Evolutionary conservation across 2,329 filamentous ascomycete genomes (phyloP).

Genomic region (Zasmidium citrigriseum): DNA sequence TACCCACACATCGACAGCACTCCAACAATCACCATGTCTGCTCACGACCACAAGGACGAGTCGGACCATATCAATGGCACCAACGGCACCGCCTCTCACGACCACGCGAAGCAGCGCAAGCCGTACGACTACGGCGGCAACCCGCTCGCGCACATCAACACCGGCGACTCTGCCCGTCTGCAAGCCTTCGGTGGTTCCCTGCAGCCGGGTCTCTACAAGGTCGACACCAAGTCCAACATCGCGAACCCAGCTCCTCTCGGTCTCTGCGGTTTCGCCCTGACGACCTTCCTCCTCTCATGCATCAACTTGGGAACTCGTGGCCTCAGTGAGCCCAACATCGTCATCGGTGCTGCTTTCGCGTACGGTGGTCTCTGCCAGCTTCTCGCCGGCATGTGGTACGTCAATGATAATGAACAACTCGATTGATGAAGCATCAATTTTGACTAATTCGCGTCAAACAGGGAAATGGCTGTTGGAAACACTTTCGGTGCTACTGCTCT

Average conservation of each 20-base stretch:
- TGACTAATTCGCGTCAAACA: conserved; percentile 18
- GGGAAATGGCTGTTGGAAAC: conserved; percentile 61
- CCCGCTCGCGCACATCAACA: conserved; percentile 51
- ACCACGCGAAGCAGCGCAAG: conserved; percentile 45
- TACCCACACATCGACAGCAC: neutral
- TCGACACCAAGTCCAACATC: conserved; percentile 45
- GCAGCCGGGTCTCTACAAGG: conserved; percentile 52
- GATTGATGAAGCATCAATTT: neutral
- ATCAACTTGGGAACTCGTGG: conserved; percentile 50
- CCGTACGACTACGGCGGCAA: conserved; percentile 54
- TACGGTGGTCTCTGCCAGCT: conserved; percentile 55
- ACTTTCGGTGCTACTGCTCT: conserved; percentile 64
- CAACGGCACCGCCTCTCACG: conserved; percentile 35
- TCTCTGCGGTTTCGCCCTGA: conserved; percentile 65
- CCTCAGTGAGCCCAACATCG: conserved; percentile 47
- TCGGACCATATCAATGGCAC: conserved; percentile 28
- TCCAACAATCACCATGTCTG: conserved; percentile 43
- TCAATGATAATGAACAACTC: conserved; percentile 15
- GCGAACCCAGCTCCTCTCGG: conserved; percentile 63
- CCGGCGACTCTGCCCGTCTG: conserved; percentile 50
- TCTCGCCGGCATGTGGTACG: conserved; percentile 57
- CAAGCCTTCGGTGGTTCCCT: conserved; percentile 55
- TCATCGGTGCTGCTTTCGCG: conserved; percentile 51
- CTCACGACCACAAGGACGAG: conserved; percentile 32
- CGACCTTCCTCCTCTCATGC: conserved; percentile 61